Evolutionary conservation across 2,329 filamentous ascomycete genomes (phyloP).

Genomic region (Pseudopyricularia javanii): DNA sequence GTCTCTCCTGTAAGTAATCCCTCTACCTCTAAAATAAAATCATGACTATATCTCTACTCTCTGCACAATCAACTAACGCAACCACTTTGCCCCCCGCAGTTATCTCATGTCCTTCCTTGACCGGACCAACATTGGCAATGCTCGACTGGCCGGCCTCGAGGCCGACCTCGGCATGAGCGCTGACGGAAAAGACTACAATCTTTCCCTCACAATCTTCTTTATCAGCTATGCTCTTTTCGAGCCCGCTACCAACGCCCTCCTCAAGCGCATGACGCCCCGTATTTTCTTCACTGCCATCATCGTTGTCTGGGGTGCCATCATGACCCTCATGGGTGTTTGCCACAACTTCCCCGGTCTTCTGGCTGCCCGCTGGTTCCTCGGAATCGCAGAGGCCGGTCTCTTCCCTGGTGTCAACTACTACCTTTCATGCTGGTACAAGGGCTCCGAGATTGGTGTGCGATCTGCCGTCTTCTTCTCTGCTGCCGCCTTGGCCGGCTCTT

Average conservation of each 20-base stretch:
- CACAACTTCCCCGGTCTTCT: constrained; percentile 24
- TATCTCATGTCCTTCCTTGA: constrained; percentile 6
- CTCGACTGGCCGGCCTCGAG: constrained; percentile 6
- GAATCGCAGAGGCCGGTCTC: constrained; percentile 31
- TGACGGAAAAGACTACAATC: constrained; percentile 6
- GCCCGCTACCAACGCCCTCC: constrained; percentile 28
- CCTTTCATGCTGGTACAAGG: constrained; percentile 73
- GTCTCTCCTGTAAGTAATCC: constrained; percentile 6
- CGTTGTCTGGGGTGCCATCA: constrained; percentile 31
- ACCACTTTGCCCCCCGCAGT: background rate
- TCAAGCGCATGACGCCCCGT: constrained; percentile 23
- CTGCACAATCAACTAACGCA: background rate
- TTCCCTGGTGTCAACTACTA: constrained; percentile 60
- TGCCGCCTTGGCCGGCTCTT: constrained; percentile 66
- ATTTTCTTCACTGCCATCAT: constrained; percentile 24
- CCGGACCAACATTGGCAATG: constrained; percentile 9
- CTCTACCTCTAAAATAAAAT: background rate
- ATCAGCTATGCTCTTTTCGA: constrained; percentile 14
- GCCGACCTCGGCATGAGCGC: constrained; percentile 4
- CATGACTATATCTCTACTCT: background rate
- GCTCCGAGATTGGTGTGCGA: constrained; percentile 68
- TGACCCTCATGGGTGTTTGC: constrained; percentile 33
- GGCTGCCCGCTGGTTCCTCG: constrained; percentile 29
- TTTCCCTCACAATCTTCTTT: constrained; percentile 9
- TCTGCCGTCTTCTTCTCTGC: constrained; percentile 77